Percentiles rank a stretch among this genome's conserved stretches.
These are phyloP conservation scores for Plasmodium sp. DNA, from an alignment of 169 alveolate species.

Conservation along the genomic window DNA sequence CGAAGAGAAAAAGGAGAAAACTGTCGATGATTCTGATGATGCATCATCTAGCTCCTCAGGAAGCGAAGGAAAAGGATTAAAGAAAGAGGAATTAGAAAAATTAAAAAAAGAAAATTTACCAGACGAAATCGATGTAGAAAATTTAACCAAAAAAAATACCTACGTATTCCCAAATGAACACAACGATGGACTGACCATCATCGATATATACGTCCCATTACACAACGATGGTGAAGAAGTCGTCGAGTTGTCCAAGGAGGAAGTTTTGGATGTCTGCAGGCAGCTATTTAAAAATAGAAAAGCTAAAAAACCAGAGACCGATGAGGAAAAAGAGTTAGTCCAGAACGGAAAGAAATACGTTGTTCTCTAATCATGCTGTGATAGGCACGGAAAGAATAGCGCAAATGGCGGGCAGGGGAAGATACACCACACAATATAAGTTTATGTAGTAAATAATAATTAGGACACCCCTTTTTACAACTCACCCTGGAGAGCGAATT, in stretches of 20 bases:
- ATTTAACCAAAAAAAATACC: not conserved
- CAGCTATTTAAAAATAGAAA: conserved; percentile 4
- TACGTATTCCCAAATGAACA: not conserved
- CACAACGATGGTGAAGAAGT: not conserved
- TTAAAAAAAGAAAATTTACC: not conserved
- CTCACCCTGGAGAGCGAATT: no score
- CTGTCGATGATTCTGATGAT: not conserved
- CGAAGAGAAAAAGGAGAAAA: not conserved
- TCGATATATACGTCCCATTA: not conserved
- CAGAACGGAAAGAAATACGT: not conserved
- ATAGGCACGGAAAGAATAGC: not conserved
- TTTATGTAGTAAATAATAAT: not conserved
- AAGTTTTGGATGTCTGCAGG: not conserved
- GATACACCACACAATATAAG: not conserved
- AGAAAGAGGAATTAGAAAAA: not conserved
- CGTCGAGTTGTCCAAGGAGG: not conserved
- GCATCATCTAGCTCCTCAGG: not conserved
- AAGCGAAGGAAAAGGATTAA: no score
- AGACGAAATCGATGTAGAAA: not conserved
- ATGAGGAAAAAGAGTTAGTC: not conserved
- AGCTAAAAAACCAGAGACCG: not conserved
- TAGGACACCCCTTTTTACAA: no score
- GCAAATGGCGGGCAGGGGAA: not conserved
- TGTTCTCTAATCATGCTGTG: not conserved
- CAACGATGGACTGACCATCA: not conserved